Evolutionary conservation across 1,284 basidiomycete genomes (phyloP).

Genomic region (Agaricales sp.): DNA sequence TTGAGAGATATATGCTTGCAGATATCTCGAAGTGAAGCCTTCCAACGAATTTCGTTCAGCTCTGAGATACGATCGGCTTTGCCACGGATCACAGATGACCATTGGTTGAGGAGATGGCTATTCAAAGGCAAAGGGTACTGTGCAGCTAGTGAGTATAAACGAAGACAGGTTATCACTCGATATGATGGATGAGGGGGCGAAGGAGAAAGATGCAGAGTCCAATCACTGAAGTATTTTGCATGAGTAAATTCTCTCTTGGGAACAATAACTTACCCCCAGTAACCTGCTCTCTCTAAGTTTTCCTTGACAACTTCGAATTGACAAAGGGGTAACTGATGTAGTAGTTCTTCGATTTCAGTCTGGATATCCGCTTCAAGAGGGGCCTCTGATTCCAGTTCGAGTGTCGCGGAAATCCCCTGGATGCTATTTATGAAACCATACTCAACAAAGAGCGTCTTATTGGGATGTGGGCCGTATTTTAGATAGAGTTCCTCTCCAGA

Average conservation of each 20-base stretch:
- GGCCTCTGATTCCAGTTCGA: constrained; percentile 17
- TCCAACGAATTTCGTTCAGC: constrained; percentile 30
- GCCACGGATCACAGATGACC: constrained; percentile 40
- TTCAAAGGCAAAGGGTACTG: constrained; percentile 15
- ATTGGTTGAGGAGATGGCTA: constrained; percentile 26
- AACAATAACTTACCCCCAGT: constrained; percentile 56
- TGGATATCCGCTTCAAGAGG: constrained; percentile 55
- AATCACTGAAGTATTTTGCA: constrained; percentile 40
- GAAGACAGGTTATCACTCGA: constrained; percentile 59
- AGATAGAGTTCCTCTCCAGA: constrained; percentile 59
- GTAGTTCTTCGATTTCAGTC: constrained; percentile 39
- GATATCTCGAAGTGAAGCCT: constrained; percentile 21
- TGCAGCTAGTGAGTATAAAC: constrained; percentile 41
- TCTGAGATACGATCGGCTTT: constrained; percentile 24
- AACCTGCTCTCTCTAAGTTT: constrained; percentile 46
- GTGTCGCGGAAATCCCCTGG: constrained; percentile 15
- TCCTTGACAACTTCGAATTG: constrained; percentile 29
- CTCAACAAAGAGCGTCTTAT: constrained; percentile 67
- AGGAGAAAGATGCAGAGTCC: constrained; percentile 56
- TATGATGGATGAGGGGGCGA: constrained; percentile 65
- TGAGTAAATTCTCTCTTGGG: constrained; percentile 1
- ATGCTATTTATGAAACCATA: constrained; percentile 68
- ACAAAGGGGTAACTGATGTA: constrained; percentile 29
- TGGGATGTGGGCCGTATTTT: constrained; percentile 69
- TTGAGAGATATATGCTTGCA: constrained; percentile 20